These are phyloP conservation scores for Lepidium campestre DNA, from an alignment of 441 rosid species.

Conservation along the genomic window DNA sequence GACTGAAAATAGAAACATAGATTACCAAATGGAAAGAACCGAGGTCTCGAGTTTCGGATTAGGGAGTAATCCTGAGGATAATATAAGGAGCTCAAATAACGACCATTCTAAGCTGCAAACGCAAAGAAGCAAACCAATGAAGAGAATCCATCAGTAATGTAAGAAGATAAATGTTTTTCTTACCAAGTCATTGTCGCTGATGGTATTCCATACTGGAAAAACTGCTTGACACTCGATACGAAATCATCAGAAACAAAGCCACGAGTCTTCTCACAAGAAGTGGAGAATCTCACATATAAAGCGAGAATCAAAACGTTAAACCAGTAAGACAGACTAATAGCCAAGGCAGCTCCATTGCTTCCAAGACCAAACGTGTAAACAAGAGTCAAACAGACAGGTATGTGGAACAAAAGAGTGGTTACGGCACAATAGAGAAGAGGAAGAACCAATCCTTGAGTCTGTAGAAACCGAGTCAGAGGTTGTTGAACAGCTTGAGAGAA, in stretches of 20 bases:
- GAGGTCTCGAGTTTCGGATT: constrained; percentile 83
- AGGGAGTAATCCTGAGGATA: constrained; percentile 72
- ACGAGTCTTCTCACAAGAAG: constrained; percentile 15
- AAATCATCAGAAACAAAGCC: constrained; percentile 19
- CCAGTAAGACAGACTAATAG: constrained; percentile 24
- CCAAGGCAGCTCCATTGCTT: constrained; percentile 29
- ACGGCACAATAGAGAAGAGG: constrained; percentile 24
- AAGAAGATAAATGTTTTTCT: not conserved
- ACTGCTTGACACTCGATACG: constrained; percentile 4
- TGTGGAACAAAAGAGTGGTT: constrained; percentile 15
- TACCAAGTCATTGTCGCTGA: constrained; percentile 30
- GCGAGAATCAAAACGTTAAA: constrained; percentile 6
- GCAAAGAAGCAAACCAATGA: not conserved
- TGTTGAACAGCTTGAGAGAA: constrained; percentile 22
- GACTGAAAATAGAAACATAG: not conserved
- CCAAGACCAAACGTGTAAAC: constrained; percentile 18
- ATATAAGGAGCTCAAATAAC: constrained; percentile 60
- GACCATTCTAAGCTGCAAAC: constrained; percentile 74
- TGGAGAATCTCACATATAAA: constrained; percentile 15
- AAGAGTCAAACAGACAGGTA: constrained; percentile 11
- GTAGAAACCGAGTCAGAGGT: constrained; percentile 27
- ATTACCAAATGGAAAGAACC: constrained; percentile 67
- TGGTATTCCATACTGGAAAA: constrained; percentile 17
- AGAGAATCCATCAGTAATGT: not conserved
- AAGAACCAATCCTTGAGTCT: constrained; percentile 24